Evolutionary conservation across 116 monocot species (phyloP), one percentile per base, ranked within the genome.

Genomic region (Phalaenopsis hybrid): DNA sequence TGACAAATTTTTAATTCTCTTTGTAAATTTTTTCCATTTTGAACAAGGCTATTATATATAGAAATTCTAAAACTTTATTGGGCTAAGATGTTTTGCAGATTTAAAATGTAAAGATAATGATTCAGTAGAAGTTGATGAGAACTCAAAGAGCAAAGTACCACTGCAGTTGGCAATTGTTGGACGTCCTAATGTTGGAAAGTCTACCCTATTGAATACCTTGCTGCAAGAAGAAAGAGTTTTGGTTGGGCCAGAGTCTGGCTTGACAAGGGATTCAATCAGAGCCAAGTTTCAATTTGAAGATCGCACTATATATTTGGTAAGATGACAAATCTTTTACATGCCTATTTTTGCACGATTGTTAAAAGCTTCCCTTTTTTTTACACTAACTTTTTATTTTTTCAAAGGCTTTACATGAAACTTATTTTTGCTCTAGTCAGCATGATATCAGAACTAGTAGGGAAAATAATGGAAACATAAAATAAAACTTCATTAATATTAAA

Each of bases 151-250:
- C 31, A 93, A 90, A 80, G 57, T 86, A 43, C 91, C 99, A 45
- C 86, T 95, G 83, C 99, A 99, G 81, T 85, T 99, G 76, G 99
- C 99, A 50, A 99, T 99, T 88, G 95, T 95, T 12, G 99, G 99
- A 33, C 86, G 99, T 63, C 99, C 99, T 55, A 99, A 99, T 92
- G 99, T 99, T 79, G 99, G 95, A 78, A 99, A 99, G 79, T 99
- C 99, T 77, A 95, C 99, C 61, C 75, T 99, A 57, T 79, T 99
- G 25, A 99, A 95, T 88, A 80, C 91, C 65, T 80, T 95, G 45
- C 82, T 95, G 76, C 99, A 95, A 85, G 92, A 99, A 86, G 82
- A 95, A 25, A 89, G 99, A 85, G 99, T 95, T 83, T 59, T 99
- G 50, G 99, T 95, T 83, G 95, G 94, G n/a, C 99, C 96, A 37